Percentiles rank a stretch among this genome's conserved stretches.
These are phyloP conservation scores for Urtica urens DNA, from an alignment of 306 rosid species.

Conservation along the genomic window DNA sequence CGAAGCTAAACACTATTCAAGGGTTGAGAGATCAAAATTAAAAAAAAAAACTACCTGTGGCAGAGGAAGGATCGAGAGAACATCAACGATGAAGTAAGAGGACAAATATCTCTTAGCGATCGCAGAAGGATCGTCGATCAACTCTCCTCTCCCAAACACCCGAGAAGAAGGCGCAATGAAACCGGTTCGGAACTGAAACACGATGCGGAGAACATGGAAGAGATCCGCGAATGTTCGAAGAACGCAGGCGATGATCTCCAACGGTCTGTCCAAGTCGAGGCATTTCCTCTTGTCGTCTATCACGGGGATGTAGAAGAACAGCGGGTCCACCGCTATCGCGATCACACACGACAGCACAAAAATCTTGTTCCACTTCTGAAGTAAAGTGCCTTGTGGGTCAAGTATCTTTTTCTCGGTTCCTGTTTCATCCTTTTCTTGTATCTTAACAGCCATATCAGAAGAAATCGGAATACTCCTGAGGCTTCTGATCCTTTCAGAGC, in stretches of 20 bases:
- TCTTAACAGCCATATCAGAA: slow-evolving; percentile 19
- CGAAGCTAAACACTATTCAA: too few species aligned
- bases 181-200: slow-evolving; percentile 74
- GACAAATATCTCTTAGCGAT: slow-evolving; percentile 60
- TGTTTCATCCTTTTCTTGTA: slow-evolving; percentile 13
- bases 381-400: slow-evolving; percentile 67
- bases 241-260: slow-evolving; percentile 46
- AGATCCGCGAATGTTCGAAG: slow-evolving; percentile 72
- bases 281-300: slow-evolving; percentile 22
- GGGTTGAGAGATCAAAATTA: too few species aligned
- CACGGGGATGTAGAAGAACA: slow-evolving; percentile 64
- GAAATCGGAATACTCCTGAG: slow-evolving; percentile 3
- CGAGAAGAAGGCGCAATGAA: slow-evolving; percentile 79
- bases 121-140: slow-evolving; percentile 33
- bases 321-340: slow-evolving; percentile 70
- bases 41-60: slow-evolving; percentile 60
- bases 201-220: slow-evolving; percentile 56
- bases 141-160: slow-evolving; percentile 80
- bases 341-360: slow-evolving; percentile 61
- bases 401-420: slow-evolving; percentile 30
- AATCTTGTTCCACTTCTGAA: slow-evolving; percentile 81
- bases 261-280: slow-evolving; percentile 20
- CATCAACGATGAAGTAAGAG: slow-evolving; percentile 58
- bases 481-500: slow-evolving; percentile 18
- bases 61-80: slow-evolving; percentile 70